Evolutionary conservation across 78 protist genomes (phyloP).

Genomic region (Dictyostelium discoideum): dicty_2.7 NC_007088.5:630001-630500

Average conservation of each 20-base stretch:
- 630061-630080: slow-evolving; percentile 39
- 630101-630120: slow-evolving; percentile 46
- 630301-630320: slow-evolving; percentile 16
- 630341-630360: slow-evolving; percentile 41
- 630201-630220: neutral
- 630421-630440: slow-evolving; percentile 47
- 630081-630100: slow-evolving; percentile 30
- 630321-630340: slow-evolving; percentile 60
- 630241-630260: neutral
- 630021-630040: slow-evolving; percentile 22
- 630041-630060: neutral
- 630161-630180: neutral
- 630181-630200: neutral
- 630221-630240: neutral
- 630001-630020: neutral
- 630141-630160: neutral
- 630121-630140: neutral
- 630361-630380: slow-evolving; percentile 55
- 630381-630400: neutral
- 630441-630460: slow-evolving; percentile 27
- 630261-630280: slow-evolving; percentile 12
- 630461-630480: slow-evolving; percentile 59
- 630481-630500: slow-evolving; percentile 55
- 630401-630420: slow-evolving; percentile 66
- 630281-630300: slow-evolving; percentile 13